phyloP scores from a whole-genome alignment of 495 filamentous ascomycete species.

The Penicillium salamii region DNA sequence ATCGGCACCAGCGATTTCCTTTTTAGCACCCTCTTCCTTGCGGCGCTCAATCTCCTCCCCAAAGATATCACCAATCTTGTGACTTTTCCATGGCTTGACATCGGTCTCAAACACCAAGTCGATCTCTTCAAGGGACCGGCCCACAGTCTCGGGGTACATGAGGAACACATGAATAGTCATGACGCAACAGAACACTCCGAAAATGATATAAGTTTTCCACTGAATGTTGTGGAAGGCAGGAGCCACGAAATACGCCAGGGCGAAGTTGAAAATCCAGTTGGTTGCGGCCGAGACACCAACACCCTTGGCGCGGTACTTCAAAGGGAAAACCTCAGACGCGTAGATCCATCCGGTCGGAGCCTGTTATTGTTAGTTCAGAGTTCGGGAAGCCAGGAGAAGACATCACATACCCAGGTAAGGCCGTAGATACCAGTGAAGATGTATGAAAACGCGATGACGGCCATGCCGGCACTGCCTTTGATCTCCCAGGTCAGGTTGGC shows the following conservation, averaged over 20 bases:
- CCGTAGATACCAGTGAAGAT: constrained; percentile 76
- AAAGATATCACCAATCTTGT: constrained; percentile 24
- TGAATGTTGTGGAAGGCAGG: constrained; percentile 69
- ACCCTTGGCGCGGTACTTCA: constrained; percentile 70
- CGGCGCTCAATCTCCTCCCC: constrained; percentile 26
- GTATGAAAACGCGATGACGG: constrained; percentile 74
- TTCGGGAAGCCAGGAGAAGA: too few species aligned
- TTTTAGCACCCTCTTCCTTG: constrained; percentile 1
- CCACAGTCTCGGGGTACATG: constrained; percentile 68
- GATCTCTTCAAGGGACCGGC: constrained; percentile 71
- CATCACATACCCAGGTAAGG: constrained; percentile 56
- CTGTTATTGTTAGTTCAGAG: constrained; percentile 22
- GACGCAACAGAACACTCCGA: constrained; percentile 64
- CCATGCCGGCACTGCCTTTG: constrained; percentile 59
- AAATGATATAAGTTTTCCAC: constrained; percentile 73
- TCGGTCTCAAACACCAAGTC: constrained; percentile 37
- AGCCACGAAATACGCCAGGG: constrained; percentile 66
- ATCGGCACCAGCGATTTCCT: constrained; percentile 5
- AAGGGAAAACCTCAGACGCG: constrained; percentile 70
- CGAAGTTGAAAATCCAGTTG: constrained; percentile 80
- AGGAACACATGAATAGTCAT: constrained; percentile 65
- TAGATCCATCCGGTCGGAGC: constrained; percentile 74
- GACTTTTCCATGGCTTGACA: constrained; percentile 29
- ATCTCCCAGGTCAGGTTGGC: constrained; percentile 64
- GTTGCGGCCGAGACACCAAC: constrained; percentile 64